Base-by-base conservation (phyloP, 345 rosid genomes). In the Euphorbia lathyris region DNA sequence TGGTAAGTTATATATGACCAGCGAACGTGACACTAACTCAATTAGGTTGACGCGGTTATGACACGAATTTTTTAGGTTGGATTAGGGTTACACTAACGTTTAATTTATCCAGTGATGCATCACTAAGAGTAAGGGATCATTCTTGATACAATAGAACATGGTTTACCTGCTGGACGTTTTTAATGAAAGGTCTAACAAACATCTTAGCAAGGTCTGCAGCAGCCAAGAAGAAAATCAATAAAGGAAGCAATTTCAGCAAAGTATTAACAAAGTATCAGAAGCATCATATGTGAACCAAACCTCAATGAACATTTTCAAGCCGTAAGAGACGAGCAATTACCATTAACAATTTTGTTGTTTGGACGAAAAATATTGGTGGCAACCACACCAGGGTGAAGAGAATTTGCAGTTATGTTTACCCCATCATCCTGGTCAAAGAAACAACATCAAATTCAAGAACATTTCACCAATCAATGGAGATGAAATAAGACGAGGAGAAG, bases 361-460 rank as follows among this genome's bases (percentile, higher is more conserved):
- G 82, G 72, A 48, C 83, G 83, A 23, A 81, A 58, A 47, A 84
- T 78, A 69, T 87, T 88, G 67, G 94, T 88, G 52, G 79, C 75
- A 40, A 91, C 76, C 19, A 73, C 75, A 58, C 97, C 94, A 6
- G 90, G 94, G 79, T 91, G 94, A 80, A 91, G 69, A 29, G 92
- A 87, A 34, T 88, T 91, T n/a, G 87, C 84, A 30, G 90, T 87
- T 52, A 88, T 68, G 59, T 83, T 76, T 9, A 32, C 86, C 63
- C 78, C 84, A 34, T 86, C 97, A 48, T 83, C 92, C 97, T 85
- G 81, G 42, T 23, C 40, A 29, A 16, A 25, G 19, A 56, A 56
- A 56, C 13, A 56, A 11, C 30, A 58, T 26, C 34, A 53, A 40
- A 40, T 40, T 40, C 43, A 19, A 51, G 23, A 50, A 50, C 7